Evolutionary conservation across 2,329 filamentous ascomycete genomes (phyloP).

Genomic region (Scedosporium minutisporum): DNA sequence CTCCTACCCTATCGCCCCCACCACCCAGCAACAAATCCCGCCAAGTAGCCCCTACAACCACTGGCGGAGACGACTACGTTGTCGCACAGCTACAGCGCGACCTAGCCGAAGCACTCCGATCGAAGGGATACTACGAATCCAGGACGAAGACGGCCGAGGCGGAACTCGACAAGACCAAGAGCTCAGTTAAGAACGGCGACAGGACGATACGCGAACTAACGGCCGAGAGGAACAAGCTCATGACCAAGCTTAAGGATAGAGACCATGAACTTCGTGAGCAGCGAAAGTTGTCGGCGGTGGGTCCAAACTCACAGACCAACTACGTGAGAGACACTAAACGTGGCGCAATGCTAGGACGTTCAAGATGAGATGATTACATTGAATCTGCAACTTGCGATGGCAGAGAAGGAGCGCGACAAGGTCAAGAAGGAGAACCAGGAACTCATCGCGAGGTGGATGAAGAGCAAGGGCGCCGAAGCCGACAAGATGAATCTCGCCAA

Average conservation of each 20-base stretch:
- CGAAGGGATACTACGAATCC: slow-evolving; percentile 57
- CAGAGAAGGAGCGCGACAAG: slow-evolving; percentile 64
- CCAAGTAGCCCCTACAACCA: slow-evolving; percentile 10
- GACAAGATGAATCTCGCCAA: slow-evolving; percentile 72
- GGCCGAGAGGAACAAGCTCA: slow-evolving; percentile 50
- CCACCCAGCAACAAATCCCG: slow-evolving; percentile 11
- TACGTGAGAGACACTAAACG: not conserved
- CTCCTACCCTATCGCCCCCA: slow-evolving; percentile 13
- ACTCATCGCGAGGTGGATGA: slow-evolving; percentile 86
- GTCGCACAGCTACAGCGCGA: slow-evolving; percentile 52
- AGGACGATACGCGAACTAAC: slow-evolving; percentile 53
- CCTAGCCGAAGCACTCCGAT: slow-evolving; percentile 66
- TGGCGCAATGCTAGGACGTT: slow-evolving; percentile 46
- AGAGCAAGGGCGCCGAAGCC: slow-evolving; percentile 73
- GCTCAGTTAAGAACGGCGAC: slow-evolving; percentile 48
- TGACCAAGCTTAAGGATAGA: slow-evolving; percentile 62
- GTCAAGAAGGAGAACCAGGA: slow-evolving; percentile 78
- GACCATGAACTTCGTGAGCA: slow-evolving; percentile 82
- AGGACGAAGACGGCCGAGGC: slow-evolving; percentile 52
- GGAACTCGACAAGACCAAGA: slow-evolving; percentile 55
- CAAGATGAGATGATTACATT: slow-evolving; percentile 89
- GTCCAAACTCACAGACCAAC: not conserved
- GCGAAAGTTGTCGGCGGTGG: slow-evolving; percentile 67
- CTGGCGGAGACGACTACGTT: slow-evolving; percentile 12
- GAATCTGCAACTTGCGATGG: slow-evolving; percentile 79